Evolutionary conservation across 2,329 filamentous ascomycete species (phyloP), one percentile per base, ranked within the genome.

Genomic region (Penicillium olsonii): DNA sequence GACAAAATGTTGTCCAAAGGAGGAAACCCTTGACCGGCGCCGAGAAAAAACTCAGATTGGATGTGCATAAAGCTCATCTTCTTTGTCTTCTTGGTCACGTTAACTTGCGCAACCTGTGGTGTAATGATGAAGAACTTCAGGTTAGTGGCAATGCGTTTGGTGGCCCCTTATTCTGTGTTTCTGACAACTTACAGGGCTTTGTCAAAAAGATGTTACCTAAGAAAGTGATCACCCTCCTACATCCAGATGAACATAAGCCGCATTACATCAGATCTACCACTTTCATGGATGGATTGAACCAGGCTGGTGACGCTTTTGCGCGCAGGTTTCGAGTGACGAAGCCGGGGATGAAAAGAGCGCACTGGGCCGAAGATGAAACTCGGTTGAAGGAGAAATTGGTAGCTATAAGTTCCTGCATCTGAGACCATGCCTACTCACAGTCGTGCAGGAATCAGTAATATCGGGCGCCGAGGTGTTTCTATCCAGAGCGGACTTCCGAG

Each of bases 1-100:
- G 49, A 29, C 67, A 63, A 41, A 62, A 57, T 35, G 39, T 52
- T 41, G 18, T 56, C 10, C 53, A 64, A 22, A 73, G 75, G 55
- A 74, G 80, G 44, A 82, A 79, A 53, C 77, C 80, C 17, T 71
- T 80, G 14, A 81, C 81, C 1, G 74, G 75, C 6, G 75, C 76
- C 1, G 84, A 87, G 54, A 84, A 79, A 54, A 79, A 77, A 39
- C 65, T 78, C 24, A 83, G 92, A 17, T 68, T 94, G 24, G 81
- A 90, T 43, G 78, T 91, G n/a, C 94, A 99, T 69, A 95, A 92
- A 69, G 77, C 85, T 53, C 92, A 99, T 71, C 57, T 97, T 0
- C 74, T 96, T 12, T 95, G 90, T 66, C 78, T 99, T 2, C 71
- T 99, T 14, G 83, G 84, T 9, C 90, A 97, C 68, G 80, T 86